Conservation (phyloP, 371 early-diverging fungal genomes). For the Mortierella sp. region DNA sequence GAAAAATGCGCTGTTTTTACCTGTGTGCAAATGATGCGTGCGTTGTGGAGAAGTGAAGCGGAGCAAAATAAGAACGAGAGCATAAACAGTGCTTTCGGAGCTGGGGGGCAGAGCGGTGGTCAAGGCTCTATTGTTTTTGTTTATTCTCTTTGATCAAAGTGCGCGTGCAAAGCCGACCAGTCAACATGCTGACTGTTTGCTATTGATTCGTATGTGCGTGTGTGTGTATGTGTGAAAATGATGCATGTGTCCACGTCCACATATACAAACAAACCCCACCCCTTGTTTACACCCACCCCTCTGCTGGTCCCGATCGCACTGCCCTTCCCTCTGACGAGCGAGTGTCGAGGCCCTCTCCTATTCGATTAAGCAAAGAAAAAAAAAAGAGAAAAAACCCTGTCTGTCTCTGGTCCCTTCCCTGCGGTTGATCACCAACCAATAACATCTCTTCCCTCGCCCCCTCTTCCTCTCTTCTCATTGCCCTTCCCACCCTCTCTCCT, state of each 20-base stretch:
- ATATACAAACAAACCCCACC: too few relatives aligned
- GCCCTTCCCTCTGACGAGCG: neutral
- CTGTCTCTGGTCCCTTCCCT: neutral
- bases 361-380: neutral
- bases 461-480: neutral
- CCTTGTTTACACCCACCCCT: neutral
- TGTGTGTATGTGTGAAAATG: too few relatives aligned
- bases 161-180: neutral
- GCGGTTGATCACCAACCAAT: neutral
- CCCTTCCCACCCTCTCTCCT: neutral
- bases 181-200: neutral
- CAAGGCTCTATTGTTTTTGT: constrained; percentile 6
- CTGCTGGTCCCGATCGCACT: neutral
- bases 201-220: neutral
- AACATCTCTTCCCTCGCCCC: neutral
- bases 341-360: neutral
- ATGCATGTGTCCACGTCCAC: neutral
- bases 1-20: neutral
- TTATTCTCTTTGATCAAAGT: neutral
- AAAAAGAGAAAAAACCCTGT: neutral
- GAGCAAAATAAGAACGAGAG: neutral
- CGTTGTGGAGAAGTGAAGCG: neutral
- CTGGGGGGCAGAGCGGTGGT: neutral
- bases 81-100: neutral
- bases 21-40: neutral